Conservation (phyloP, 768 basidiomycete species). For the Cystobasidium onofrii region DNA sequence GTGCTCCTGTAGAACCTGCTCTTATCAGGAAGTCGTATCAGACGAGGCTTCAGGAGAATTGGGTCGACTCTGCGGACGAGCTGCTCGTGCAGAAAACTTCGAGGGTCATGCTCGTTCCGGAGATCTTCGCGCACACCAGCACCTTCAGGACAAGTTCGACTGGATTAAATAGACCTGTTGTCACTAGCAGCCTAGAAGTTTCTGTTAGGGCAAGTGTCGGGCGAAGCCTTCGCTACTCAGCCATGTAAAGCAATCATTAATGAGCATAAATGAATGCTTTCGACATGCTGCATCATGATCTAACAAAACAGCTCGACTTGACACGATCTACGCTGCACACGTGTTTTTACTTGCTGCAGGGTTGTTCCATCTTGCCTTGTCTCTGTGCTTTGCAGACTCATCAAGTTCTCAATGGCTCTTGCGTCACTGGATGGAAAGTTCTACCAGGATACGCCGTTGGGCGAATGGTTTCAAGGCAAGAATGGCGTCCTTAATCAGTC, state of each 20-base stretch:
- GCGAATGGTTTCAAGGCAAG: slow-evolving; percentile 9
- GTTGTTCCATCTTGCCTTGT: too few species aligned
- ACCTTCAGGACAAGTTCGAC: slow-evolving; percentile 18
- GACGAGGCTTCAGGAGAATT: slow-evolving; percentile 21
- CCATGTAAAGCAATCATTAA: too few species aligned
- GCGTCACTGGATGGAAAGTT: not conserved
- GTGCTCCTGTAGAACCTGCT: not conserved
- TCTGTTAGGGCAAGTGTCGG: too few species aligned
- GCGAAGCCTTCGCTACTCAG: too few species aligned
- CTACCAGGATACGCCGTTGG: not conserved
- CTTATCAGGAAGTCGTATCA: slow-evolving; percentile 24
- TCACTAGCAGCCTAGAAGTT: too few species aligned
- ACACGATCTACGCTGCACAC: too few species aligned
- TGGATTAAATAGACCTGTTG: not conserved
- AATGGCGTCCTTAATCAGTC: not conserved
- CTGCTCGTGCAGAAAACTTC: slow-evolving; percentile 31
- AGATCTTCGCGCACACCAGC: slow-evolving; percentile 14
- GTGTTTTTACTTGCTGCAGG: too few species aligned
- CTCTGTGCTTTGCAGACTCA: not conserved
- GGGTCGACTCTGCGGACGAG: slow-evolving; percentile 29
- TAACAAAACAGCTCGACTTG: too few species aligned
- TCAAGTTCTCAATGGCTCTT: not conserved
- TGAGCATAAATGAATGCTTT: too few species aligned
- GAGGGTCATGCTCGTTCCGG: slow-evolving; percentile 32
- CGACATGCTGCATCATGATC: too few species aligned